Base-by-base conservation (phyloP, 345 rosid genomes). In the Rhizophora apiculata region DNA sequence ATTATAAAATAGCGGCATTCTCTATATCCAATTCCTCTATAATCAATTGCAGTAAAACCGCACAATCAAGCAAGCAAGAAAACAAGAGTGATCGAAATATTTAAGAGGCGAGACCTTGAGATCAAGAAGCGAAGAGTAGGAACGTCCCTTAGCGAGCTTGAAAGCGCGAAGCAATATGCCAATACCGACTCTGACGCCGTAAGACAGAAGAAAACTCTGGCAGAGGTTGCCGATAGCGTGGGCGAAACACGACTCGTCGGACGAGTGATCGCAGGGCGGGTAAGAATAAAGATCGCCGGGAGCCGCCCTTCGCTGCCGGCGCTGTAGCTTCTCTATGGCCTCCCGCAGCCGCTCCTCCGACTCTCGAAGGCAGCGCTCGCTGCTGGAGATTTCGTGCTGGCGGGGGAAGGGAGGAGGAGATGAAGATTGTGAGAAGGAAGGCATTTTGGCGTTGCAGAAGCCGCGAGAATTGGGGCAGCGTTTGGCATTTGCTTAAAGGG, bases 181-280 rank as follows among this genome's bases (percentile, higher is more conserved):
- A 53, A 92, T 85, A n/a, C 99, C 98, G 54, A 96, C 99, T 72
- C 99, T 81, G 57, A 92, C 98, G 68, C 97, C 98, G 52, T 92
- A 90, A 15, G 98, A 89, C 65, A 96, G 95, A 63, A 96, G 98
- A 76, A 96, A 96, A 85, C 90, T 89, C 85, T 96, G 98, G 77
- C 99, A 96, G 74, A 96, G 96, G 77, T 96, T 96, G 1, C 98
- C 98, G 58, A 96, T 90, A 37, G 99, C 99, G 83, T 96, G 85
- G 39, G 99, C 98, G 20, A 89, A 86, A 66, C 99, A 96, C 0
- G 97, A 96, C 63, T 89, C 97, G 43, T 92, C 96, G 24, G 83
- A 71, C 7, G 88, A 80, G 81, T 90, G 98, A 79, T 93, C 87
- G 69, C 98, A 93, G 2, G 94, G 89, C 0, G 79, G 96, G 21